Evolutionary conservation across 306 rosid species (phyloP).

Genomic region (Notholithocarpus densiflorus): DNA sequence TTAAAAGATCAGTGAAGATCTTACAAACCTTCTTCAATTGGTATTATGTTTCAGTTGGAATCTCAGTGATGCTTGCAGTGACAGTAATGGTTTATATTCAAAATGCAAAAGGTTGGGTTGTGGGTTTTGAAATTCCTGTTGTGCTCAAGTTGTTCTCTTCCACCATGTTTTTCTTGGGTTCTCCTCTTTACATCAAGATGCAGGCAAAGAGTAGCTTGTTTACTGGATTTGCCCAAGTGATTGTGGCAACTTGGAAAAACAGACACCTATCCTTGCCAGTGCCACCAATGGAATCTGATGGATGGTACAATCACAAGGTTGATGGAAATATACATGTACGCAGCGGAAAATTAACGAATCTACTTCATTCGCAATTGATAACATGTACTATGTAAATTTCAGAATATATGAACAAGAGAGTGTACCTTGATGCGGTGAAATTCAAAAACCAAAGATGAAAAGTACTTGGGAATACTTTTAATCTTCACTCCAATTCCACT

Average conservation of each 20-base stretch:
- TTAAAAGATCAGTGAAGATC: constrained; percentile 22
- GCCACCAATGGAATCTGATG: constrained; percentile 24
- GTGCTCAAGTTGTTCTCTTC: constrained; percentile 51
- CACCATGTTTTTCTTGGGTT: constrained; percentile 58
- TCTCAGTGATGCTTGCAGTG: constrained; percentile 47
- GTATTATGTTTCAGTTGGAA: constrained; percentile 75
- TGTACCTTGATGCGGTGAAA: too few relatives aligned
- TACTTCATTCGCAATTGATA: too few relatives aligned
- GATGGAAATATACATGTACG: too few relatives aligned
- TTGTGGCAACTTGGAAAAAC: constrained; percentile 62
- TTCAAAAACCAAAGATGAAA: too few relatives aligned
- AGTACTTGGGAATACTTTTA: too few relatives aligned
- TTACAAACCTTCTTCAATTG: constrained; percentile 72
- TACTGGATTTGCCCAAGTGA: constrained; percentile 47
- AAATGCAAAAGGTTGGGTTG: constrained; percentile 50
- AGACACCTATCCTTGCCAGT: constrained; percentile 41
- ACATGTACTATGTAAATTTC: too few relatives aligned
- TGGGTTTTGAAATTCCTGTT: constrained; percentile 70
- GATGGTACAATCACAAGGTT: constrained; percentile 50
- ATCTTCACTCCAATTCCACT: too few relatives aligned
- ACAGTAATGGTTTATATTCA: constrained; percentile 64
- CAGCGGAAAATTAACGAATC: too few relatives aligned
- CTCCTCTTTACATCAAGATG: constrained; percentile 38
- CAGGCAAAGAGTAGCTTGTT: constrained; percentile 55
- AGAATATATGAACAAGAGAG: too few relatives aligned